These are phyloP conservation scores for Suhomyces faveliae DNA, from an alignment of 805 yeast species.

Conservation along the genomic window DNA sequence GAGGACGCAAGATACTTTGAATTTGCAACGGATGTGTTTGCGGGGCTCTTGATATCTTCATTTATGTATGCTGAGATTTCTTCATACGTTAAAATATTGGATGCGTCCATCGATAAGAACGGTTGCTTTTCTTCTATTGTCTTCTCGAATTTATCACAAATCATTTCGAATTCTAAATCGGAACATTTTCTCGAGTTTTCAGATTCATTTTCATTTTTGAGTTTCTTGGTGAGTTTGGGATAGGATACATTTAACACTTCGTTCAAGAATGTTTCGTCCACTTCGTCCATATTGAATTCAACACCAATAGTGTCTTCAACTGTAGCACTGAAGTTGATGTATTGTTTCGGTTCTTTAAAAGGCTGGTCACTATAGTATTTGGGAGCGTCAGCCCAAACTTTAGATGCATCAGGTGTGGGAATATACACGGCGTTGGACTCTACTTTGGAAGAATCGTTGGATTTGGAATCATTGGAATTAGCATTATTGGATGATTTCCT, in stretches of 20 bases:
- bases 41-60: conserved; percentile 30
- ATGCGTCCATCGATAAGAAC: conserved; percentile 80
- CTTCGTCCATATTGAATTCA: conserved; percentile 86
- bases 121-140: conserved; percentile 83
- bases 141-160: conserved; percentile 72
- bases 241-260: conserved; percentile 37
- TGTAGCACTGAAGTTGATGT: conserved; percentile 87
- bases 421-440: conserved; percentile 54
- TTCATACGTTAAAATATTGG: conserved; percentile 64
- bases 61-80: conserved; percentile 59
- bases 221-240: conserved; percentile 21
- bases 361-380: conserved; percentile 62
- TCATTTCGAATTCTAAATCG: conserved; percentile 83
- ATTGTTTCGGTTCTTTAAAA: conserved; percentile 71
- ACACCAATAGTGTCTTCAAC: conserved; percentile 93
- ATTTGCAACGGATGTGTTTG: conserved; percentile 27
- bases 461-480: neutral
- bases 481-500: conserved; percentile 13
- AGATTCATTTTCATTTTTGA: conserved; percentile 11
- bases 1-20: conserved; percentile 47
- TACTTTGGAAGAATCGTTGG: conserved; percentile 2
- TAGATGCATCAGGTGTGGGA: conserved; percentile 95
- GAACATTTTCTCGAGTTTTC: conserved; percentile 40
- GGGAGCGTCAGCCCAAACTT: conserved; percentile 72
- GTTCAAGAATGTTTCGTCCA: conserved; percentile 67